Base-by-base conservation (phyloP, 139 green algal species). In the Zygnema cylindricum region DNA sequence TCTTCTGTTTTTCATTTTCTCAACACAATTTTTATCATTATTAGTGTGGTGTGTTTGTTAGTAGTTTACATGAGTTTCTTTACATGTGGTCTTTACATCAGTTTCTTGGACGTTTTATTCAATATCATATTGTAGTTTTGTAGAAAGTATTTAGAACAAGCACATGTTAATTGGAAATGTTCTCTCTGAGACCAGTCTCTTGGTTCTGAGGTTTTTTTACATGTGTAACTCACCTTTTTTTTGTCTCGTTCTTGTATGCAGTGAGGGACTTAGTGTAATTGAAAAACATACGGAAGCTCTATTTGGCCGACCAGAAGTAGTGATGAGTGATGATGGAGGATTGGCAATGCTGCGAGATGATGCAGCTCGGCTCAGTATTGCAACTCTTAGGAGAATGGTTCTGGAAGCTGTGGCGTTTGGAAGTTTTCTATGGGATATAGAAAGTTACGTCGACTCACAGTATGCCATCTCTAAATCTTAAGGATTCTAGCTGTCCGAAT, bases 341-440 rank as follows among this genome's bases (percentile, higher is more conserved):
- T 55, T 86, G 23, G 43, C 41, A 21, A 11, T 88, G 57, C 69
- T 84, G 63, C 69, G 82, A 63, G 82, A 88, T 33, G 71, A 91
- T 33, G 32, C 78, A 11, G 25, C 82, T 57, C 57, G 21, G 32
- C 11, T 88, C 16, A 91, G 32, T 3, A 38, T 91, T 1, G 39
- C 77, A 7, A 55, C 42, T 36, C 54, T 88, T 55, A 84, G 78
- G 43, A 71, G 38, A 25, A 30, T 91, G 77, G n/a, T 91, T 32
- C 78, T 91, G 2, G 86, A 91, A 57, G 86, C 86, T 33, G 39
- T 91, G 23, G 81, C 86, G 1, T 91, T 91, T 40, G 86, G 86
- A n/a, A 43, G 41, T 1, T 89, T 89, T 69, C 38, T 91, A 55
- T 81, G 86, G 86, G 86, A 91, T 43, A 57, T 91, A 22, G 86